Evolutionary conservation across 257 asterid genomes (phyloP).

Genomic region (Nicotiana paniculata): DNA sequence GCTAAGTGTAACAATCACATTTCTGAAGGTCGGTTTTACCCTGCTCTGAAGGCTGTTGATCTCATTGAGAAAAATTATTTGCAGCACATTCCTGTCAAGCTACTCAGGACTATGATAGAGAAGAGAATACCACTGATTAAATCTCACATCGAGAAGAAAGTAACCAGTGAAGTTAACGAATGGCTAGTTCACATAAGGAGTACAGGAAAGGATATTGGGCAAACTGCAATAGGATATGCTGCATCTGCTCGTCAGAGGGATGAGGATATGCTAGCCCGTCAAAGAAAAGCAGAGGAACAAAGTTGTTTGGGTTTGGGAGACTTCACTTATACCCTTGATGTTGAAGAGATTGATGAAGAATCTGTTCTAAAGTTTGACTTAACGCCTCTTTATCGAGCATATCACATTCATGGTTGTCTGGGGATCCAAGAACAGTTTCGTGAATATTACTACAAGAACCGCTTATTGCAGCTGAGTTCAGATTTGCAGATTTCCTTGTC

Average conservation of each 20-base stretch:
- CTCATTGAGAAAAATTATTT: constrained; percentile 63
- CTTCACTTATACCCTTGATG: constrained; percentile 62
- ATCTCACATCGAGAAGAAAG: constrained; percentile 70
- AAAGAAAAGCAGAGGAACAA: constrained; percentile 86
- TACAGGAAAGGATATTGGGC: constrained; percentile 74
- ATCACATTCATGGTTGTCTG: constrained; percentile 73
- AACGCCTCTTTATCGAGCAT: constrained; percentile 89
- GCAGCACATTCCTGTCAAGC: constrained; percentile 62
- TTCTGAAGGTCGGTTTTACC: constrained; percentile 74
- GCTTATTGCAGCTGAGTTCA: constrained; percentile 70
- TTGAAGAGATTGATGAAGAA: constrained; percentile 73
- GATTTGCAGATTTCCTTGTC: constrained; percentile 73
- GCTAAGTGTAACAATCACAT: constrained; percentile 68
- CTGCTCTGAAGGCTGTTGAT: constrained; percentile 85
- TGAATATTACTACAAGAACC: constrained; percentile 70
- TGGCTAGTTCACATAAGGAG: constrained; percentile 91
- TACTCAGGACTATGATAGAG: constrained; percentile 47
- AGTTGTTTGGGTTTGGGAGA: constrained; percentile 9
- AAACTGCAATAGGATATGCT: constrained; percentile 74
- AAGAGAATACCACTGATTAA: constrained; percentile 62
- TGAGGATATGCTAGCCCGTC: constrained; percentile 91
- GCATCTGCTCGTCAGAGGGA: constrained; percentile 90
- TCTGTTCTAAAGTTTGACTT: constrained; percentile 76
- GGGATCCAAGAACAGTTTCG: constrained; percentile 72
- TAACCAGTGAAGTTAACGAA: constrained; percentile 74